Evolutionary conservation across 371 early-diverging fungal genomes (phyloP), one percentile per base, ranked within the genome.

Genomic region (Mortierella sp.): DNA sequence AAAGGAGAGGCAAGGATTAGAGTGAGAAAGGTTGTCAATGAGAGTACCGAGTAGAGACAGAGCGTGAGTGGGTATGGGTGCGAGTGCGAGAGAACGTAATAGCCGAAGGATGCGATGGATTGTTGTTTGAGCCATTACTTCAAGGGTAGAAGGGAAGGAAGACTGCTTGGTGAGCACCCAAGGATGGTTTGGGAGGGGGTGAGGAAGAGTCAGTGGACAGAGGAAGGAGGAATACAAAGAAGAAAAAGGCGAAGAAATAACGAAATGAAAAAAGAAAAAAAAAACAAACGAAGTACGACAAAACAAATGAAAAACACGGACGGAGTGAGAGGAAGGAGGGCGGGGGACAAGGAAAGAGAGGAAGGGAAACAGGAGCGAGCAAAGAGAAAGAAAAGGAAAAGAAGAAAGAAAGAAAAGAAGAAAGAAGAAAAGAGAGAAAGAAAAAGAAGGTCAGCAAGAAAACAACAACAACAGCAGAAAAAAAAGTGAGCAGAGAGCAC

Each of bases 201-300:
- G 59, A 31, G 51, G 16, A 46, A 46, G 43, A 54, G 61, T 13
- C 19, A 21, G 57, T 54, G 40, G 37, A 31, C n/a, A 55, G 69
- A 26, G 28, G 37, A 48, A 48, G 46, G 26, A 40, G 37, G 51
- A 59, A 31, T 13, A 55, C 37, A 71, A 26, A 54, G 28, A 26
- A 54, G 28, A 54, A 51, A 69, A 9, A 75, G 69, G 54, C 51
- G 72, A 55, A 53, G 73, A 78, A 71, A 57, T 31, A 59, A 16
- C 16, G 31, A 28, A 37, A 16, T 31, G 59, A 28, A 37, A 34
- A 44, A 43, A 37, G n/a, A 19, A 31, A 28, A 46, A 37, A 43
- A 48, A 21, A 26, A 72, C 24, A 43, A 67, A 53, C 37, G 44
- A 50, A 59, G 14, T 28, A 28, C 57, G 57, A 34, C 51, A 61